These are phyloP conservation scores for Furcasterigmium furcatum DNA, from an alignment of 2,329 filamentous ascomycete species.

Conservation along the genomic window DNA sequence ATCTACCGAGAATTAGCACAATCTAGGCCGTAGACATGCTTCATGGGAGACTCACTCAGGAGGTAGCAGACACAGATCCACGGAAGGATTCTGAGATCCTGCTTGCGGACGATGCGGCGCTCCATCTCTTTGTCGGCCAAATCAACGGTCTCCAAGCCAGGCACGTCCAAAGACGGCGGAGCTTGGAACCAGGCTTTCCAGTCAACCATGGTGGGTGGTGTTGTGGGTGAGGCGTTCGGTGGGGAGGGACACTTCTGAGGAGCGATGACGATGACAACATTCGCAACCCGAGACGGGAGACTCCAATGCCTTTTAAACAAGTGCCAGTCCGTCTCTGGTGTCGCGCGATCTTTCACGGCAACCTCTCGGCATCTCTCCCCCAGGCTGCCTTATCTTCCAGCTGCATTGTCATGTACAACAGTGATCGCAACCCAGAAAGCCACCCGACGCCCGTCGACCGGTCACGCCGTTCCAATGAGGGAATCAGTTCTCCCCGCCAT, in stretches of 20 bases:
- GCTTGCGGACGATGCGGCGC: slow-evolving; percentile 25
- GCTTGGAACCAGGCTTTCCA: slow-evolving; percentile 11
- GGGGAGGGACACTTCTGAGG: background rate
- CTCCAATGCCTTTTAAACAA: too few relatives aligned
- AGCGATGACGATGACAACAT: too few relatives aligned
- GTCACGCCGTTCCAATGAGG: too few relatives aligned
- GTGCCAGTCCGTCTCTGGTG: too few relatives aligned
- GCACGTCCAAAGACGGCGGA: slow-evolving; percentile 25
- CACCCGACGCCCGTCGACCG: too few relatives aligned
- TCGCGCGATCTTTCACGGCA: too few relatives aligned
- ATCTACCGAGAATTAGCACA: too few relatives aligned
- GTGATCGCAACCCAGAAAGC: background rate
- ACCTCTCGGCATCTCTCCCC: background rate
- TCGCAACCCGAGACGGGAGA: too few relatives aligned
- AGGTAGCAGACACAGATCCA: slow-evolving; percentile 28
- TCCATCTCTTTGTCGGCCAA: slow-evolving; percentile 29
- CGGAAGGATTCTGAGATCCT: slow-evolving; percentile 26
- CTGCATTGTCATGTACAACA: background rate
- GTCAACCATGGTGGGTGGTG: slow-evolving; percentile 9
- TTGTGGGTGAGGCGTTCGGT: background rate
- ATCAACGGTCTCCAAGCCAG: slow-evolving; percentile 27
- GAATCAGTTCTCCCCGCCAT: background rate
- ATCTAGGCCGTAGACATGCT: too few relatives aligned
- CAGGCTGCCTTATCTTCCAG: background rate
- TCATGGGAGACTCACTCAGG: slow-evolving; percentile 17